Conservation (phyloP, 805 yeast genomes). For the Candida patagonica region DNA sequence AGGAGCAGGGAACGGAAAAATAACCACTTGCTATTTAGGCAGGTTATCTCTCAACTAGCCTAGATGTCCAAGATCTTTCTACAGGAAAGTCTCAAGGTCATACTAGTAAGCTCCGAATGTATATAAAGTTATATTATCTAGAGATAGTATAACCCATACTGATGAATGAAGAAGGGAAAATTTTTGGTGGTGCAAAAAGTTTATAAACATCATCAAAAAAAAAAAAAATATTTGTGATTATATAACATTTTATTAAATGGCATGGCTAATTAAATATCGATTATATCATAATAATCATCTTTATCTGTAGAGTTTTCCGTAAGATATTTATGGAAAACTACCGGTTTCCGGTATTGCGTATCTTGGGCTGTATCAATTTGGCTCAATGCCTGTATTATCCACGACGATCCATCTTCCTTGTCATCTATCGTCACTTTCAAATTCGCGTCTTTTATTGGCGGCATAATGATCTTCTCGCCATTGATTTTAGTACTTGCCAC, state of each 20-base stretch:
- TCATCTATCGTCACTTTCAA: background rate
- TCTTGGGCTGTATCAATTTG: too few relatives aligned
- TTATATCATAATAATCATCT: background rate
- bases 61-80: constrained; percentile 10
- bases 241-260: background rate
- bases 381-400: background rate
- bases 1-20: constrained; percentile 33
- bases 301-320: background rate
- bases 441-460: constrained; percentile 2
- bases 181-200: background rate
- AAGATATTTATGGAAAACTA: too few relatives aligned
- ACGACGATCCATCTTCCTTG: background rate
- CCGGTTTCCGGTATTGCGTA: too few relatives aligned
- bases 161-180: constrained; percentile 16
- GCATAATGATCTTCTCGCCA: constrained; percentile 4
- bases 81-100: constrained; percentile 13
- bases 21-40: constrained; percentile 24
- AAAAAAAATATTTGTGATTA: background rate
- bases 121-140: constrained; percentile 18
- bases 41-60: constrained; percentile 21
- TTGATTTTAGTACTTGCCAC: background rate
- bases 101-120: constrained; percentile 18
- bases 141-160: constrained; percentile 24
- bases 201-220: background rate
- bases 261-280: background rate